Evolutionary conservation across 2,329 filamentous ascomycete genomes (phyloP).

Genomic region (Phoma sp.): DNA sequence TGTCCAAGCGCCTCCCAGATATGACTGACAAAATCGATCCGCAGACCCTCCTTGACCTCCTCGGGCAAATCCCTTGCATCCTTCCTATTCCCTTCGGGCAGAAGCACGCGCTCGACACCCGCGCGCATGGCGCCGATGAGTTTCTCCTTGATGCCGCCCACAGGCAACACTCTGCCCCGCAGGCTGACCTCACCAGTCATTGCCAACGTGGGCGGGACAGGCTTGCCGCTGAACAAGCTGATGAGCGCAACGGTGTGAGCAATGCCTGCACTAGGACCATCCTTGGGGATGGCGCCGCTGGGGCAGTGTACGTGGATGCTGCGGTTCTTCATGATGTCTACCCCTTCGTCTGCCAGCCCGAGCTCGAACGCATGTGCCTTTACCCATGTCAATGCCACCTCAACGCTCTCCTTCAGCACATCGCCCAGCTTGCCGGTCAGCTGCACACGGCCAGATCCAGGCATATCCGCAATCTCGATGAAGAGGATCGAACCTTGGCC

Average conservation of each 20-base stretch:
- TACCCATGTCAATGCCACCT: constrained; percentile 96
- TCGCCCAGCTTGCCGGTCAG: constrained; percentile 96
- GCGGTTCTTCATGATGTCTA: constrained; percentile 95
- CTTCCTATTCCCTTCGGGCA: constrained; percentile 88
- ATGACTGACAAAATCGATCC: constrained; percentile 90
- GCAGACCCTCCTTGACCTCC: constrained; percentile 84
- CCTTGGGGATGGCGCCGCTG: constrained; percentile 92
- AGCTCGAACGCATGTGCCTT: constrained; percentile 94
- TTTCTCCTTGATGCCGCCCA: constrained; percentile 98
- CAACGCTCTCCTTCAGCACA: constrained; percentile 94
- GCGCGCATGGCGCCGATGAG: constrained; percentile 91
- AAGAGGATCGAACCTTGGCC: constrained; percentile 96
- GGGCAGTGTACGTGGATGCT: constrained; percentile 97
- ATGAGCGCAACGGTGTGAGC: constrained; percentile 94
- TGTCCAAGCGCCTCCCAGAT: constrained; percentile 92
- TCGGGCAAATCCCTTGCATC: constrained; percentile 88
- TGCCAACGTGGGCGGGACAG: constrained; percentile 88
- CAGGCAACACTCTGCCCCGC: constrained; percentile 86
- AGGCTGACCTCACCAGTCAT: constrained; percentile 89
- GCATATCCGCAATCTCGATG: constrained; percentile 98
- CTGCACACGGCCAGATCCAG: constrained; percentile 87
- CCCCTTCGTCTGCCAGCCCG: constrained; percentile 76
- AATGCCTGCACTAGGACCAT: constrained; percentile 82
- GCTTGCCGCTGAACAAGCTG: constrained; percentile 82
- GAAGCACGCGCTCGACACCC: constrained; percentile 89